Base-by-base conservation (phyloP, 306 rosid genomes). In the Crataegus laevigata region DNA sequence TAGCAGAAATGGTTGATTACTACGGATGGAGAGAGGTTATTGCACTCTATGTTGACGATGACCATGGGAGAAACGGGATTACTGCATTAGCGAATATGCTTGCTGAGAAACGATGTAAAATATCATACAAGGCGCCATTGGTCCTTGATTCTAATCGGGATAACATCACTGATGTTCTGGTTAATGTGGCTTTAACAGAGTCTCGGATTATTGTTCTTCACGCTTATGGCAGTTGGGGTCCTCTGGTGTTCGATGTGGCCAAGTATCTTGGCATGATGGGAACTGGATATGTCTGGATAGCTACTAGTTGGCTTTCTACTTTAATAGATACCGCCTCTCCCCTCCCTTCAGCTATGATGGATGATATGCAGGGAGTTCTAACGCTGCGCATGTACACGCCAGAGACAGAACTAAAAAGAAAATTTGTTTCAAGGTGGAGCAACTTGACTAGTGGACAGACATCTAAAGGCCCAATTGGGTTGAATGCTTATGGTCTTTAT, bases 251-350 rank as follows among this genome's bases (percentile, higher is more conserved):
- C 4, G 66, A 17, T 7, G 91, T 80, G 75, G 99, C 99, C 26
- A 83, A 82, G 69, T 38, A 68, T 81, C 96, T 96, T 64, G 96
- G 93, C 54, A 88, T 96, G 99, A 89, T 90, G 89, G 90, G 73
- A 79, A 58, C 89, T 65, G 98, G 99, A 13, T 92, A 89, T 77
- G 99, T 92, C 3, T 96, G 99, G 99, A 92, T 96, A 73, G 88
- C 97, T 43, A 84, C 96, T 68, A 69, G 66, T 78, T 96, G 92
- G 82, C 92, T 96, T 43, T 77, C 99, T 52, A 81, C 89, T 63
- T 3, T 82, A 30, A 69, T 92, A 40, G 99, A 96, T 68, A 82
- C 87, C 26, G 30, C 65, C 13, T 64, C 80, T 75, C 86, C 96
- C n/a, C 61, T 84, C 50, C 30, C 91, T 74, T 40, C 77, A 29